These are phyloP conservation scores for Ophiostoma novo-ulmi DNA, from an alignment of 2,329 filamentous ascomycete species.

Conservation along the genomic window DNA sequence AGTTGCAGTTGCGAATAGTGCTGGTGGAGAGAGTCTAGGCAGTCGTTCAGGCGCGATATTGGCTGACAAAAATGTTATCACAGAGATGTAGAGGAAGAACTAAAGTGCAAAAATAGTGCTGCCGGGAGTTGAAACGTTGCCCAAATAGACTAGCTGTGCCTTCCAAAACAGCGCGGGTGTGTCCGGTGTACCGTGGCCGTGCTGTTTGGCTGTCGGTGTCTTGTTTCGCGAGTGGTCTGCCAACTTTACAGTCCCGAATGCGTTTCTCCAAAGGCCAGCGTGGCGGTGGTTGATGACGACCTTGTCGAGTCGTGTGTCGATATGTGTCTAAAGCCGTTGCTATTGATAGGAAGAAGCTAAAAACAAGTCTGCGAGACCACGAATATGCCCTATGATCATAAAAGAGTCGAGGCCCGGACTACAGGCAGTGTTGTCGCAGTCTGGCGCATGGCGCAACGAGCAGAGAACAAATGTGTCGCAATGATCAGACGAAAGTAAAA, in stretches of 20 bases:
- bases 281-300: conserved; percentile 2
- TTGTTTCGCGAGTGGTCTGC: background rate
- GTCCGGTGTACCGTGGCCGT: background rate
- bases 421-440: conserved; percentile 22
- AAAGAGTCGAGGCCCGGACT: conserved; percentile 19
- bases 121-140: background rate
- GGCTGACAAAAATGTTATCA: no score
- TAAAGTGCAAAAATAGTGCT: background rate
- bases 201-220: background rate
- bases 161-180: background rate
- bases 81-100: background rate
- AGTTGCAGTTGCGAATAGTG: background rate
- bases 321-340: background rate
- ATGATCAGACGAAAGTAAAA: conserved; percentile 7
- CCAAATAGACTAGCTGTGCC: background rate
- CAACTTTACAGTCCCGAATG: background rate
- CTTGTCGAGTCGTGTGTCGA: background rate
- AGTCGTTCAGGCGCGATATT: background rate
- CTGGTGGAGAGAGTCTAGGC: background rate
- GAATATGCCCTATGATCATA: conserved; percentile 2
- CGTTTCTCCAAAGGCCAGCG: background rate
- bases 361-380: background rate
- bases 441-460: conserved; percentile 25
- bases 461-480: background rate
- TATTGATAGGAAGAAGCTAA: background rate